phyloP scores from a whole-genome alignment of 495 filamentous ascomycete species.

The Lasiosphaeris hirsuta region DNA sequence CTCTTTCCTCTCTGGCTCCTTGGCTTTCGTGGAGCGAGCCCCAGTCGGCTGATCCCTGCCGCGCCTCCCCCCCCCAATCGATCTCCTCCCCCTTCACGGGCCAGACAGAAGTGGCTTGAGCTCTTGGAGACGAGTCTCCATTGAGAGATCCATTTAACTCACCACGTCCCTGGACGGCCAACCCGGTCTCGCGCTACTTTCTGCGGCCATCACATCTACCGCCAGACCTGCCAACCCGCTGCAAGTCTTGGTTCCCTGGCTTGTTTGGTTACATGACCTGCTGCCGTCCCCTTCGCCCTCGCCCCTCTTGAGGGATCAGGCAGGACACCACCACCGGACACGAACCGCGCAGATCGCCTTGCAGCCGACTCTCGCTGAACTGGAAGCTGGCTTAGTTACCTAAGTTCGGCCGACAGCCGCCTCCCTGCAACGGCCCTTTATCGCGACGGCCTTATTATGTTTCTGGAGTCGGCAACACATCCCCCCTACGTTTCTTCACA shows the following conservation, averaged over 20 bases:
- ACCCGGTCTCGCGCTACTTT: slow-evolving; percentile 15
- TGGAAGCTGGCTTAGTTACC: slow-evolving; percentile 26
- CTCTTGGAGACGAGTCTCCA: background rate
- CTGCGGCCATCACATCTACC: slow-evolving; percentile 31
- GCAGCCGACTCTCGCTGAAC: slow-evolving; percentile 25
- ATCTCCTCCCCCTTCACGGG: slow-evolving; percentile 2
- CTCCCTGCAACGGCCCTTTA: slow-evolving; percentile 18
- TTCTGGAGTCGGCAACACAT: slow-evolving; percentile 35
- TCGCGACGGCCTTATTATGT: slow-evolving; percentile 40
- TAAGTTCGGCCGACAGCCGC: slow-evolving; percentile 25
- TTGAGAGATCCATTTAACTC: slow-evolving; percentile 17
- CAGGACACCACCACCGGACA: slow-evolving; percentile 26
- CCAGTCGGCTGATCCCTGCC: slow-evolving; percentile 18
- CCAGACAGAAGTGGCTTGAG: slow-evolving; percentile 12
- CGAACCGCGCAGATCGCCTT: slow-evolving; percentile 23
- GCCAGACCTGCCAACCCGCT: slow-evolving; percentile 32
- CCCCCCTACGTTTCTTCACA: slow-evolving; percentile 30
- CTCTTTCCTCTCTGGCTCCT: slow-evolving; percentile 4
- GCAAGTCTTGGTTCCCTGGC: slow-evolving; percentile 27
- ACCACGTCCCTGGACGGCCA: slow-evolving; percentile 15
- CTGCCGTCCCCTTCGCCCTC: slow-evolving; percentile 26
- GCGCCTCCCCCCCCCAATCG: slow-evolving; percentile 7
- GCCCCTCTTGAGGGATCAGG: background rate
- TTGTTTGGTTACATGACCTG: slow-evolving; percentile 29
- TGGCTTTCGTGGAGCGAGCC: slow-evolving; percentile 10